Evolutionary conservation across 1,284 basidiomycete species (phyloP), one percentile per base, ranked within the genome.

Genomic region (Heliocybe sulcata): DNA sequence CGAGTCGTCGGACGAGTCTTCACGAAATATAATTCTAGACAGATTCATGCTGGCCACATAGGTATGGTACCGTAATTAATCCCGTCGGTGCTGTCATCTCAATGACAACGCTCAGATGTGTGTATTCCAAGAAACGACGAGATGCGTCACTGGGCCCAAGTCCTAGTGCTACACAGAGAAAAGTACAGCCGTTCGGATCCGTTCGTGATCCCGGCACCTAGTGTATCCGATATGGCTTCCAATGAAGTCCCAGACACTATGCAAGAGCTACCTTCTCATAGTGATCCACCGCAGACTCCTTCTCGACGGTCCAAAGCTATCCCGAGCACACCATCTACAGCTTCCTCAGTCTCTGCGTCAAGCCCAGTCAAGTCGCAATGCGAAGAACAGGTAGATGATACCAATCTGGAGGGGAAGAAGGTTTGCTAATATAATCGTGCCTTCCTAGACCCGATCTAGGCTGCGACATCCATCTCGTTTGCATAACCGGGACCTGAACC

Each of bases 401-500:
- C 38, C 19, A n/a, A 6, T 20, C n/a, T n/a, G 38, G n/a, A 16
- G 6, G 16, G n/a, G n/a, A 6, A 42, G 38, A 20, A n/a, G 19
- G 38, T n/a, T 16, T 6, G 38, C 38, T n/a, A 16, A 20, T 42
- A 42, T n/a, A 45, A 4, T 45, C 42, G 16, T 25, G 23, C 23
- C 16, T 4, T 19, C 23, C 16, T 45, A 77, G 74, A 73, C 76
- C 3, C 73, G 73, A 3, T 69, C 70, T 1, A 78, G 76, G 58
- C 71, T 90, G 31, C 81, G 85, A 33, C 86, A 90, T 65, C 88
- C 87, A 1, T 82, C 82, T 0, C 75, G 82, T 31, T 67, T 90
- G 19, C 83, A 77, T 52, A 77, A 80, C 0, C 72, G 74, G 16
- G 84, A 89, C 55, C 76, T 90, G 35, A 88, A 79, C 1, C 74